Base-by-base conservation (phyloP, 345 rosid genomes). In the thale cress (Arabidopsis thaliana) region DNA sequence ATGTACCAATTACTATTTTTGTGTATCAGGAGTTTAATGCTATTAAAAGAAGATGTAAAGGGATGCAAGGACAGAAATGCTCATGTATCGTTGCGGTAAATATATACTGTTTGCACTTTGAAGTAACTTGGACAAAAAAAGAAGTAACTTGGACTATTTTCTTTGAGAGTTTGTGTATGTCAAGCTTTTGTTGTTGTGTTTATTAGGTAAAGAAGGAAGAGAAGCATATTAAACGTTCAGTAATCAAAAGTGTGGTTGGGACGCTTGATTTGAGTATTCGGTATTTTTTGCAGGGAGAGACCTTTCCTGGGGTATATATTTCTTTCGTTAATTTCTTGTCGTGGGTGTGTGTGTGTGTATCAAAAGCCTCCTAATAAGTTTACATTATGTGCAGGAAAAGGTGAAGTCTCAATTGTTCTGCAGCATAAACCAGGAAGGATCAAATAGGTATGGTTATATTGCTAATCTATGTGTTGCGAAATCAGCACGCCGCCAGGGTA, bases 401-500 rank as follows among this genome's bases (percentile, higher is more conserved):
- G 81, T 81, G 42, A 89, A 79, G 79, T 73, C 80, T 70, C 88
- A 88, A 49, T 23, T 66, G 75, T 89, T 84, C 75, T 80, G 89
- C 73, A 72, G 74, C 76, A 71, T 86, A 51, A 80, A 78, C 52
- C 71, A 62, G 41, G 73, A 67, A 38, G 83, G 77, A 20, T 80
- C 85, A 7, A 82, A 79, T 63, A 87, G 85, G 81, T 93, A 91
- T 63, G 85, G 87, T 46, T 91, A 93, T 65, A 83, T 91, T 48
- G 82, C 86, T 71, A 93, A 93, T 84, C 78, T 93, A 71, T 89
- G 96, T 59, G 96, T 91, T 30, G 81, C 87, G 8, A 91, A 89
- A 81, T 86, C 94, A 61, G 96, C 94, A 38, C 96, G 98, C 51
- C 87, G 94, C 48, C 91, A 77, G 82, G 93, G 97, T 40, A 84